Percentiles rank a stretch among this genome's conserved stretches.
These are phyloP conservation scores for Corrigiola litoralis DNA, from an alignment of 179 eudicot genomes.

Conservation along the genomic window DNA sequence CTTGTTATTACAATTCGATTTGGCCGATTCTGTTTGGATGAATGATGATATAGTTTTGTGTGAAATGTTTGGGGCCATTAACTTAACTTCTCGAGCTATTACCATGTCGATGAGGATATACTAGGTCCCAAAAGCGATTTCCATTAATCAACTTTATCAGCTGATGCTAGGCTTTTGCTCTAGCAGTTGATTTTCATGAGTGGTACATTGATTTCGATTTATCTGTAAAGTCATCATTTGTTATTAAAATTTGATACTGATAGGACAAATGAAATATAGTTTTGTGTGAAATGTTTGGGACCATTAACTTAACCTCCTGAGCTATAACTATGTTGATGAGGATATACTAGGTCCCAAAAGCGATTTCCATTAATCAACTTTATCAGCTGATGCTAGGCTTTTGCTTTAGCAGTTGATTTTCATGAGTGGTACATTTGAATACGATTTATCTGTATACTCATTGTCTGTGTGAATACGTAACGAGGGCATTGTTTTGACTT, in stretches of 20 bases:
- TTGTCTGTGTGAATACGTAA: no score
- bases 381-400: constrained; percentile 6
- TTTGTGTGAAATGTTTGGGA: neutral
- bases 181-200: constrained; percentile 15
- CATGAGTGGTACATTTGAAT: constrained; percentile 17
- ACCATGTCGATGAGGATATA: constrained; percentile 10
- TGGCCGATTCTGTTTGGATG: no score
- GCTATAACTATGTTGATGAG: constrained; percentile 3
- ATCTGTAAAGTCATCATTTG: no score
- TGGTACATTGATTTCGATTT: no score
- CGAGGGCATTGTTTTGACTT: no score
- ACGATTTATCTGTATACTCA: no score
- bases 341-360: constrained; percentile 14
- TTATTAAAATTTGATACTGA: no score
- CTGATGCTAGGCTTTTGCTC: neutral
- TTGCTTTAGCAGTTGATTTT: constrained; percentile 11
- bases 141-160: constrained; percentile 16
- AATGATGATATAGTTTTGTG: no score
- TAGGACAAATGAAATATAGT: no score
- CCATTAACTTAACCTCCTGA: constrained; percentile 10
- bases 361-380: constrained; percentile 11
- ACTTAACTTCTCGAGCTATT: constrained; percentile 4
- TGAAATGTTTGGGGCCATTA: neutral
- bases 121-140: constrained; percentile 8
- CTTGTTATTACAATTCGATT: no score